Evolutionary conservation across 805 yeast genomes (phyloP).

Genomic region (Wickerhamiella alocasiicola): DNA sequence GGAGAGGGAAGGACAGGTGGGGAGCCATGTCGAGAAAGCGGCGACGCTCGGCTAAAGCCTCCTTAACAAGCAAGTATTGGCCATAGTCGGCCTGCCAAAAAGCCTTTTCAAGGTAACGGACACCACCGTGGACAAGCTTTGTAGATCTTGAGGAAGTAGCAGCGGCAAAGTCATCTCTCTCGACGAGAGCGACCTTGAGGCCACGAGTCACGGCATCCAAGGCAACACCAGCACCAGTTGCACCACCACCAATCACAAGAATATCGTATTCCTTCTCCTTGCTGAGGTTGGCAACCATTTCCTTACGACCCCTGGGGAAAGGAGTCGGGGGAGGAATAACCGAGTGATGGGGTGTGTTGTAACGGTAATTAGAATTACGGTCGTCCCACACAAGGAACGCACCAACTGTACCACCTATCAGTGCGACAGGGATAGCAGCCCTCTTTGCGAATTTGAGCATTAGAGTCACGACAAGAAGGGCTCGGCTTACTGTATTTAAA

Average conservation of each 20-base stretch:
- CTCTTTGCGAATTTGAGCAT: conserved; percentile 12
- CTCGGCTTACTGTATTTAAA: too few relatives aligned
- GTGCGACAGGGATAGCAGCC: conserved; percentile 20
- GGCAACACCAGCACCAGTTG: conserved; percentile 89
- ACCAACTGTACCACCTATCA: conserved; percentile 16
- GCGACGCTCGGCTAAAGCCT: conserved; percentile 77
- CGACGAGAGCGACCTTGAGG: conserved; percentile 73
- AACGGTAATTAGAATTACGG: conserved; percentile 18
- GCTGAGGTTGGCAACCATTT: conserved; percentile 21
- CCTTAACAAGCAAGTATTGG: conserved; percentile 78
- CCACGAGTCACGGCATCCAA: conserved; percentile 87
- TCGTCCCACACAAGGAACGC: conserved; percentile 22
- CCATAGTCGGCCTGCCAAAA: conserved; percentile 82
- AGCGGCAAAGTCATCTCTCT: conserved; percentile 78
- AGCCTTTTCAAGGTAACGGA: conserved; percentile 88
- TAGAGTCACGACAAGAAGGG: background rate
- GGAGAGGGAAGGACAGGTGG: conserved; percentile 71
- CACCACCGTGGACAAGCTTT: conserved; percentile 97
- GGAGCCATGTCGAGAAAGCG: conserved; percentile 85
- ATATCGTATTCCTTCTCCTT: conserved; percentile 53
- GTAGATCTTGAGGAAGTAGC: conserved; percentile 92
- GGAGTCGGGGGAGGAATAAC: conserved; percentile 19
- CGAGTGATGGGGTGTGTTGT: conserved; percentile 21
- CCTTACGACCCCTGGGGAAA: conserved; percentile 23
- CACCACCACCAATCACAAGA: conserved; percentile 92